Evolutionary conservation across 768 basidiomycete species (phyloP), one percentile per base, ranked within the genome.

Genomic region (Kondoa malvinella): DNA sequence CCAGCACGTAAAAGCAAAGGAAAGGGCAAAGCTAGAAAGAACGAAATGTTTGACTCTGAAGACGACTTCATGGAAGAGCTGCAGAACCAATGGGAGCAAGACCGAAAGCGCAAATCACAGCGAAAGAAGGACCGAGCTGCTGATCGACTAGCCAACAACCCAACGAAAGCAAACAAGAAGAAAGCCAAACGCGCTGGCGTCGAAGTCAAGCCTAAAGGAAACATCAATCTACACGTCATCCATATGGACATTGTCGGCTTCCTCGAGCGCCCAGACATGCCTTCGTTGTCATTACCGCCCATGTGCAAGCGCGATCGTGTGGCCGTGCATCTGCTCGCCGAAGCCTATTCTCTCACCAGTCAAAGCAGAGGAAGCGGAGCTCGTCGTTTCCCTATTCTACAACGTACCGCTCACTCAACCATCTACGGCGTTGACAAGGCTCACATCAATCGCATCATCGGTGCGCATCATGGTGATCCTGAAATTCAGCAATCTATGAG

Each of bases 311-410:
- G 79, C 67, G 82, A 82, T 70, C 80, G 92, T 71, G 86, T 83
- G 78, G 78, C 78, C 57, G 81, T 92, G 0, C 92, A 97, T 74
- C 82, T 88, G 74, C 77, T 95, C 73, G 90, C 90, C n/a, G 65
- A 74, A 8, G 84, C 83, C 68, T 95, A 94, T 75, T 82, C 82
- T 25, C 68, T 97, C 76, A 87, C 85, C 78, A 90, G 75, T 70
- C 72, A 81, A 70, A 91, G 88, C 74, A 84, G 85, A 68, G 90
- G 89, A 0, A 77, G 80, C 1, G 91, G 86, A 0, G 76, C 77
- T n/a, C 74, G 73, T 58, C 79, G 92, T 71, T 92, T 89, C 78
- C 89, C 87, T 34, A 87, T 85, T 40, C 77, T 97, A 75, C 79
- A 74, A 63, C 87, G 87, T 80, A 91, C 85, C 66, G 79, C 82